A percentile compares a stretch with the other conserved stretches of the same genome.
These are phyloP conservation scores for Paulownia fortunei DNA, from an alignment of 257 asterid genomes.

Conservation along the genomic window DNA sequence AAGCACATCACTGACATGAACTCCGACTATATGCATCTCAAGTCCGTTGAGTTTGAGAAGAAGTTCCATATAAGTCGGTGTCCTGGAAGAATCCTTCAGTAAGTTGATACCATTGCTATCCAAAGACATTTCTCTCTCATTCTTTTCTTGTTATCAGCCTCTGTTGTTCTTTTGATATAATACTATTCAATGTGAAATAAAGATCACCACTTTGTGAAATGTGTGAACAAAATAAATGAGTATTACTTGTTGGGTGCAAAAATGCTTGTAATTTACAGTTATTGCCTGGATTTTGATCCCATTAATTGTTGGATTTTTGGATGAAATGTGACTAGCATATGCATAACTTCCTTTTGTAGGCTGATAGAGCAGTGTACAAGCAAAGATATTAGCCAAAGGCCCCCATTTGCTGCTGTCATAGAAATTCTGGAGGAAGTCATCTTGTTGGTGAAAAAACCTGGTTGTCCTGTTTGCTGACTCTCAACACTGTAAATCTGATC, in stretches of 20 bases:
- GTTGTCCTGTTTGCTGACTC: conserved; percentile 51
- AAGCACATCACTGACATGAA: conserved; percentile 32
- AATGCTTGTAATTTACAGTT: not conserved
- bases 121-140: not conserved
- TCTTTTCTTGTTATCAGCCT: not conserved
- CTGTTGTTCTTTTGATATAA: not conserved
- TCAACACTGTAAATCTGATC: not conserved
- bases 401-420: conserved; percentile 47
- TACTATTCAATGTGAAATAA: not conserved
- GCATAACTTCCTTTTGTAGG: conserved; percentile 34
- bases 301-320: not conserved
- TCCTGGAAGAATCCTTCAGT: conserved; percentile 60
- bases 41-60: conserved; percentile 58
- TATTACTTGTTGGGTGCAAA: no score
- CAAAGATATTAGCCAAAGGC: conserved; percentile 44
- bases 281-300: no score
- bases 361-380: conserved; percentile 54
- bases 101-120: conserved; percentile 28
- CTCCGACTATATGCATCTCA: conserved; percentile 41
- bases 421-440: conserved; percentile 61
- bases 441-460: conserved; percentile 42
- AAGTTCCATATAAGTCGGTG: conserved; percentile 48
- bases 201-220: not conserved
- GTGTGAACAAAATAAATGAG: not conserved
- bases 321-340: not conserved